Conservation (phyloP, 345 rosid genomes). For the Bruguiera gymnorhiza region DNA sequence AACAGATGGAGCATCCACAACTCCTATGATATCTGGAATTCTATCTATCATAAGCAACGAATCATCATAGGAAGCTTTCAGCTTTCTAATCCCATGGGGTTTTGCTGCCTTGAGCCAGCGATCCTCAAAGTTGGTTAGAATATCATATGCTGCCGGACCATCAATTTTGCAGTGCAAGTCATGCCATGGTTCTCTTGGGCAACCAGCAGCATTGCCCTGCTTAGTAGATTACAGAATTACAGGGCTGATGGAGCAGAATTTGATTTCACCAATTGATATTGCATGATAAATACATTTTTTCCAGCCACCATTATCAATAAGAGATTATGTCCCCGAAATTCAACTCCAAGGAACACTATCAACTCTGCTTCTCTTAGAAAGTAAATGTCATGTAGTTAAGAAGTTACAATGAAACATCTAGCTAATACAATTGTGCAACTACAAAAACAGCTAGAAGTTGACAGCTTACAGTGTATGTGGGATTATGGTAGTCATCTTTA, state of each 20-base stretch:
- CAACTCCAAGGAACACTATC: not conserved
- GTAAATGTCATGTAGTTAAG: not conserved
- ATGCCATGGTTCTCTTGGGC: slow-evolving; percentile 98
- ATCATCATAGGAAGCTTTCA: slow-evolving; percentile 74
- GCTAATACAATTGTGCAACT: slow-evolving; percentile 4
- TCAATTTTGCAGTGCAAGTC: slow-evolving; percentile 88
- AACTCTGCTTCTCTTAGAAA: not conserved
- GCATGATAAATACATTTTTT: not conserved
- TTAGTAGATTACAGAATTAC: not conserved
- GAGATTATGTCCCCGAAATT: not conserved
- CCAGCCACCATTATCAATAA: not conserved
- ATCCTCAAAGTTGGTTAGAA: slow-evolving; percentile 86
- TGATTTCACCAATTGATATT: not conserved
- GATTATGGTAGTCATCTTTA: slow-evolving; percentile 90
- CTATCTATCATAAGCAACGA: slow-evolving; percentile 69
- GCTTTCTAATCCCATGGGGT: slow-evolving; percentile 71
- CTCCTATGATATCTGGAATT: slow-evolving; percentile 74
- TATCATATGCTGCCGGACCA: slow-evolving; percentile 98
- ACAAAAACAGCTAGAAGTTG: slow-evolving; percentile 9
- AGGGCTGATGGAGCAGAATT: not conserved
- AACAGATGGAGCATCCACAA: slow-evolving; percentile 45
- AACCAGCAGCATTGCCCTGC: slow-evolving; percentile 66
- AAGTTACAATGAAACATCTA: not conserved
- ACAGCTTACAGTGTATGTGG: slow-evolving; percentile 68
- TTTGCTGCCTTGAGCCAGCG: slow-evolving; percentile 87